Evolutionary conservation across 257 asterid species (phyloP).

Genomic region (Catharanthus roseus): DNA sequence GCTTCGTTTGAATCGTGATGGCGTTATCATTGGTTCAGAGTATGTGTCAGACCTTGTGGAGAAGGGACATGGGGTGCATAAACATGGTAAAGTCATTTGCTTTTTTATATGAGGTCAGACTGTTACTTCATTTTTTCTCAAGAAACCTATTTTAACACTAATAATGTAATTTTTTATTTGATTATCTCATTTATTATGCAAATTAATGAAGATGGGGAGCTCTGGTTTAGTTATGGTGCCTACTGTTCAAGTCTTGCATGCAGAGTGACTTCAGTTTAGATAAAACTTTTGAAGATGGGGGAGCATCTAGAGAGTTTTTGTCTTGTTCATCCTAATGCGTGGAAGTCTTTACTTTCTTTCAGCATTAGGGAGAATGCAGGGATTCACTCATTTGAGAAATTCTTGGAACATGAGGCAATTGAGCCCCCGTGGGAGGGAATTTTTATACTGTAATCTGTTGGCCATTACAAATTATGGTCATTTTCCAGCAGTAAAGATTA

Average conservation of each 20-base stretch:
- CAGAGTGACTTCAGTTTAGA: background rate
- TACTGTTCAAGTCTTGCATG: background rate
- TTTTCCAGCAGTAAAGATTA: background rate
- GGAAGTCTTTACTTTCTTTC: background rate
- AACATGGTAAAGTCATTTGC: constrained; percentile 60
- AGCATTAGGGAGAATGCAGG: background rate
- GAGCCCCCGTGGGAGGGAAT: background rate
- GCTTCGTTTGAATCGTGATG: constrained; percentile 82
- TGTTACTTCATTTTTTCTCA: background rate
- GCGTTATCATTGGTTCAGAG: constrained; percentile 83
- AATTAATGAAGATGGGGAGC: background rate
- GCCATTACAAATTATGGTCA: background rate
- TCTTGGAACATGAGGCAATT: background rate
- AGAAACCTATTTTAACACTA: too few relatives aligned
- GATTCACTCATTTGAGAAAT: background rate
- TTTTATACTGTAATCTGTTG: background rate
- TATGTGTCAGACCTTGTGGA: constrained; percentile 91
- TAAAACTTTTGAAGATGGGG: background rate
- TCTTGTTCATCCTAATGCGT: background rate
- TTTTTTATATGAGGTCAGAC: background rate
- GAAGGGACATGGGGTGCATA: constrained; percentile 69
- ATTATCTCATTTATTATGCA: background rate
- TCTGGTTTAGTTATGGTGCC: background rate
- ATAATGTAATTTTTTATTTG: background rate
- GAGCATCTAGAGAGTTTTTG: background rate